A percentile compares a stretch with the other conserved stretches of the same genome.
These are phyloP conservation scores for Malassezia cuniculi DNA, from an alignment of 1,284 basidiomycete species.

Conservation along the genomic window DNA sequence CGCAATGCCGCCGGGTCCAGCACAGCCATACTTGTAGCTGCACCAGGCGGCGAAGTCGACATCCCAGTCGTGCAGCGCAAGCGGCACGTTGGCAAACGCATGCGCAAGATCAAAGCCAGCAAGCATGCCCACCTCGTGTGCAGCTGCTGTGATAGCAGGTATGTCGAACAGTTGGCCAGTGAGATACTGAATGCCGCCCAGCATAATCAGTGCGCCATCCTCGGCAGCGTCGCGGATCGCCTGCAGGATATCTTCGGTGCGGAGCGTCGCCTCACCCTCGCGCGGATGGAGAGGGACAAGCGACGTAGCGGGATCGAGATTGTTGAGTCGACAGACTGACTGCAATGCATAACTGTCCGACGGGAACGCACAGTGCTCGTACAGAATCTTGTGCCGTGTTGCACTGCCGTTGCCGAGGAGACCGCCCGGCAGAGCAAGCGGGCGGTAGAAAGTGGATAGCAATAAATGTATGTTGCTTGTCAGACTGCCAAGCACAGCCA, in stretches of 20 bases:
- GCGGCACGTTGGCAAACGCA: conserved; percentile 79
- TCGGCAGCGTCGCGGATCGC: conserved; percentile 51
- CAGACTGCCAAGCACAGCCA: conserved; percentile 83
- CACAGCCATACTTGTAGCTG: conserved; percentile 63
- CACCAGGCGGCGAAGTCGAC: conserved; percentile 72
- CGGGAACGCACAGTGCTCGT: conserved; percentile 85
- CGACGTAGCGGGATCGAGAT: conserved; percentile 60
- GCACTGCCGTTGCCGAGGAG: conserved; percentile 2
- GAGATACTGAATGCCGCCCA: conserved; percentile 62
- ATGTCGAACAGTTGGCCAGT: conserved; percentile 93
- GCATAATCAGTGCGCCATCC: conserved; percentile 32
- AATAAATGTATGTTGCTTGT: conserved; percentile 90
- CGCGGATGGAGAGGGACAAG: conserved; percentile 70
- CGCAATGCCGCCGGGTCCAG: conserved; percentile 88
- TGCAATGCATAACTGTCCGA: conserved; percentile 93
- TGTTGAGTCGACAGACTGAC: conserved; percentile 69
- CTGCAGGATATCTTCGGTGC: conserved; percentile 75
- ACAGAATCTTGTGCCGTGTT: conserved; percentile 72
- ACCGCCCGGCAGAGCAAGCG: conserved; percentile 49
- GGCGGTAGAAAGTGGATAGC: conserved; percentile 85
- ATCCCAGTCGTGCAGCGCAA: conserved; percentile 79
- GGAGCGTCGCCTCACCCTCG: conserved; percentile 68
- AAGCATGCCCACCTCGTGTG: conserved; percentile 63
- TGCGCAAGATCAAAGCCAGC: conserved; percentile 95
- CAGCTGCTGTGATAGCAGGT: conserved; percentile 63